A percentile compares a stretch with the other conserved stretches of the same genome.
These are phyloP conservation scores for Penicillium sp. DNA, from an alignment of 2,329 filamentous ascomycete species.

Conservation along the genomic window DNA sequence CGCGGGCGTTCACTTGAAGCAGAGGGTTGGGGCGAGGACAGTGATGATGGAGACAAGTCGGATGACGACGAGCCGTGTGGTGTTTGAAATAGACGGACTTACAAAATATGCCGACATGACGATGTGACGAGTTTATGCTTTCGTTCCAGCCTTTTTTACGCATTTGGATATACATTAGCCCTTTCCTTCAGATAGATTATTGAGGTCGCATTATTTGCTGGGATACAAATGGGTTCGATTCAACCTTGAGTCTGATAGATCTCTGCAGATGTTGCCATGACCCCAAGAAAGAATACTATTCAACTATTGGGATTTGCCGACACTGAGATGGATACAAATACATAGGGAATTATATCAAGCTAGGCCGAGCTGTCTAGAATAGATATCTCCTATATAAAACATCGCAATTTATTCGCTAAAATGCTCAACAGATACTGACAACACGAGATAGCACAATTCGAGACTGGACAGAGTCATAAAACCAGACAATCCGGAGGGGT, in stretches of 20 bases:
- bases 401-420: not conserved
- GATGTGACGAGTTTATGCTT: conserved; percentile 15
- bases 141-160: conserved; percentile 7
- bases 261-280: not conserved
- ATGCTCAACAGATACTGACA: not conserved
- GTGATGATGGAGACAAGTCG: conserved; percentile 42
- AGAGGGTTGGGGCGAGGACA: conserved; percentile 50
- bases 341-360: not conserved
- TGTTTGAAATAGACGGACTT: not conserved
- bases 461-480: no score
- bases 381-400: not conserved
- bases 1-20: conserved; percentile 59
- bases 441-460: not conserved
- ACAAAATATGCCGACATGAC: conserved; percentile 9
- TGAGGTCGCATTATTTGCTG: conserved; percentile 9
- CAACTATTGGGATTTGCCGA: not conserved
- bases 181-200: not conserved
- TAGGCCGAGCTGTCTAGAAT: not conserved
- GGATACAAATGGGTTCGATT: not conserved
- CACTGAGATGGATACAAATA: no score
- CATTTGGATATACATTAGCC: conserved; percentile 13
- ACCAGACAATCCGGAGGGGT: not conserved
- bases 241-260: not conserved
- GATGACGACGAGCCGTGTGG: conserved; percentile 44
- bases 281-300: not conserved